Evolutionary conservation across 305 asterid genomes (phyloP).

Genomic region (Fraxinus floribunda): DNA sequence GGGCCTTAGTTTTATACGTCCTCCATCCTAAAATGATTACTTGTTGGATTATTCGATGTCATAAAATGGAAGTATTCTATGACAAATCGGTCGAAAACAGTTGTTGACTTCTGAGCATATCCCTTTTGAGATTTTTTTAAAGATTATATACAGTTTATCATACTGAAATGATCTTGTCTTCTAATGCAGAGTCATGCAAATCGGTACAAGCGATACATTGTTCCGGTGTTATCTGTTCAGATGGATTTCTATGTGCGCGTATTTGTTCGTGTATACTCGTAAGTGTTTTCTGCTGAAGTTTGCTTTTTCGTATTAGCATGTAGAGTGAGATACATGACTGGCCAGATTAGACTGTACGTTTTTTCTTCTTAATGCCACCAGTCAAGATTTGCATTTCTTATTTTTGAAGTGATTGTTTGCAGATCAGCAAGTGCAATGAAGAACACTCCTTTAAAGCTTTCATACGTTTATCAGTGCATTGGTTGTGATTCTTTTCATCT

Average conservation of each 20-base stretch:
- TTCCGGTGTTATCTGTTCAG: constrained; percentile 89
- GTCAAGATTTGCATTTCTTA: constrained; percentile 21
- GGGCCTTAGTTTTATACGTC: not conserved
- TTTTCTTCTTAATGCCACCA: not conserved
- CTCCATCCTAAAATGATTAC: not conserved
- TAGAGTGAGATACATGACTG: constrained; percentile 8
- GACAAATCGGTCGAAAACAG: not conserved
- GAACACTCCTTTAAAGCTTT: constrained; percentile 88
- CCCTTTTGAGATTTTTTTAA: not conserved
- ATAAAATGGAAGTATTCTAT: not conserved
- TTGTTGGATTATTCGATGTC: not conserved
- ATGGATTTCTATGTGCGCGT: constrained; percentile 98
- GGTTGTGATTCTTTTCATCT: constrained; percentile 98
- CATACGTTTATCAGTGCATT: constrained; percentile 92
- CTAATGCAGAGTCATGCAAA: constrained; percentile 93
- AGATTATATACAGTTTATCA: not conserved
- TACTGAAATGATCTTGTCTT: not conserved
- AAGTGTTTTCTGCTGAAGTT: constrained; percentile 36
- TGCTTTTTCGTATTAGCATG: not conserved
- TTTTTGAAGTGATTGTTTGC: constrained; percentile 37
- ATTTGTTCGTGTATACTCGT: constrained; percentile 90
- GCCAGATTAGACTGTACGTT: not conserved
- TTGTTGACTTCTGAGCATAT: not conserved
- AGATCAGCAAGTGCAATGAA: constrained; percentile 96
- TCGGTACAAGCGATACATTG: constrained; percentile 88